Conservation (phyloP, 2,329 filamentous ascomycete genomes). For the Penicillium sp. region DNA sequence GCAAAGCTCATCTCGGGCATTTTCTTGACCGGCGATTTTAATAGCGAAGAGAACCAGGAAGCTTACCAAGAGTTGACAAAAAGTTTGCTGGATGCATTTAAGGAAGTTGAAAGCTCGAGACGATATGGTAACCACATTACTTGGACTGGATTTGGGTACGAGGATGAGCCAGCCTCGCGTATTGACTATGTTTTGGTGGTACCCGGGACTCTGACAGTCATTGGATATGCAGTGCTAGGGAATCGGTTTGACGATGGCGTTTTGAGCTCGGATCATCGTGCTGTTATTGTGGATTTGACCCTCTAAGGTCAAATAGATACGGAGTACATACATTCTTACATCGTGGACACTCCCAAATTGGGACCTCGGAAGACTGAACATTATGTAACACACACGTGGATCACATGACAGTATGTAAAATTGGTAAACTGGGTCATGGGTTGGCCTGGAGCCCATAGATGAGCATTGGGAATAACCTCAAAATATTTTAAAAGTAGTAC, state of each 20-base stretch:
- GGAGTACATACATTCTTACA: neutral
- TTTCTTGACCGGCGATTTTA: conserved; percentile 57
- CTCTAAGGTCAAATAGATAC: neutral
- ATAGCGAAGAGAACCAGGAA: conserved; percentile 51
- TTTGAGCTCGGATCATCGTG: conserved; percentile 56
- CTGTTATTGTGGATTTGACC: conserved; percentile 45
- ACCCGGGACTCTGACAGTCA: conserved; percentile 38
- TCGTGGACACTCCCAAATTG: neutral
- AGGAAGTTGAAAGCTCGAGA: conserved; percentile 33
- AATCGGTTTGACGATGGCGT: conserved; percentile 57
- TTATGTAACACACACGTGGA: neutral
- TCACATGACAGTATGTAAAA: conserved; percentile 8
- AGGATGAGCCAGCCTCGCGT: conserved; percentile 37
- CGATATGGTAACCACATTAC: conserved; percentile 54
- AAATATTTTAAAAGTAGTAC: neutral
- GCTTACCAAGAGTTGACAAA: conserved; percentile 53
- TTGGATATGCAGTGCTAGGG: conserved; percentile 52
- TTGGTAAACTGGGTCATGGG: conserved; percentile 4
- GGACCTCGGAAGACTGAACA: neutral
- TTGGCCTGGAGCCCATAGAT: neutral
- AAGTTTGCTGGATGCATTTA: conserved; percentile 41
- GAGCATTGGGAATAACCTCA: neutral
- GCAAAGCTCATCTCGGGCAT: conserved; percentile 39
- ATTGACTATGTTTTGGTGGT: conserved; percentile 55
- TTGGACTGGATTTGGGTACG: conserved; percentile 54